phyloP scores from a whole-genome alignment of 176 grass and related monocot genomes.

The Lolium multiflorum region DNA sequence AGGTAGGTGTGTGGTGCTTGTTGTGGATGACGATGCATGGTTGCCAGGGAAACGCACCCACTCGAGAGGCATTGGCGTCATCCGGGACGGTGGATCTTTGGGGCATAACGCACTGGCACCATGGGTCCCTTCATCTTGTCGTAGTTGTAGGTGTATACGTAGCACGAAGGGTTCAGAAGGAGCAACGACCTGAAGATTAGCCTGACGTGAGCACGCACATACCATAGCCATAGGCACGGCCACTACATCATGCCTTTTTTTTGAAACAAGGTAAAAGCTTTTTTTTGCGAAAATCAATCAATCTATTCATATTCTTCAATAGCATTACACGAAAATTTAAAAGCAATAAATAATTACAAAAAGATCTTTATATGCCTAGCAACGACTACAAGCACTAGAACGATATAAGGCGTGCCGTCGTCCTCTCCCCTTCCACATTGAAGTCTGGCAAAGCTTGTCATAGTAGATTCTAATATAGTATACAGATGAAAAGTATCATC shows the following conservation, averaged over 20 bases:
- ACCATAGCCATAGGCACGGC: background rate
- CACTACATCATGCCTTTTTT: background rate
- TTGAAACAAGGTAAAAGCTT: too few species aligned
- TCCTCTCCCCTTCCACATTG: too few species aligned
- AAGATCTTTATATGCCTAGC: too few species aligned
- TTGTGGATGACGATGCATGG: conserved; percentile 36
- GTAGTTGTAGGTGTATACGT: background rate
- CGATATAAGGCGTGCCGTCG: too few species aligned
- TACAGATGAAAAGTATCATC: too few species aligned
- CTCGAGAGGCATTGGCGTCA: conserved; percentile 11
- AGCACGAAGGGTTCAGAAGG: background rate
- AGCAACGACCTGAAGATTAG: background rate
- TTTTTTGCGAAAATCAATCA: too few species aligned
- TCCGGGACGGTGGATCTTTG: conserved; percentile 2
- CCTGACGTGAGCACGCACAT: background rate
- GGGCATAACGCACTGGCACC: background rate
- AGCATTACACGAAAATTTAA: too few species aligned
- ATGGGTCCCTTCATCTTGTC: background rate
- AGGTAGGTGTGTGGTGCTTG: background rate
- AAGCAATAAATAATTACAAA: too few species aligned
- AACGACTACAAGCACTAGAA: too few species aligned
- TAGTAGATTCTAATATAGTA: too few species aligned
- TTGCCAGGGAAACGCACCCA: background rate
- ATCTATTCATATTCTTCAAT: too few species aligned
- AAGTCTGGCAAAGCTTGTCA: too few species aligned